A percentile compares a stretch with the other conserved stretches of the same genome.
phyloP scores from a whole-genome alignment of 345 rosid species.

The Brassica juncea region DNA sequence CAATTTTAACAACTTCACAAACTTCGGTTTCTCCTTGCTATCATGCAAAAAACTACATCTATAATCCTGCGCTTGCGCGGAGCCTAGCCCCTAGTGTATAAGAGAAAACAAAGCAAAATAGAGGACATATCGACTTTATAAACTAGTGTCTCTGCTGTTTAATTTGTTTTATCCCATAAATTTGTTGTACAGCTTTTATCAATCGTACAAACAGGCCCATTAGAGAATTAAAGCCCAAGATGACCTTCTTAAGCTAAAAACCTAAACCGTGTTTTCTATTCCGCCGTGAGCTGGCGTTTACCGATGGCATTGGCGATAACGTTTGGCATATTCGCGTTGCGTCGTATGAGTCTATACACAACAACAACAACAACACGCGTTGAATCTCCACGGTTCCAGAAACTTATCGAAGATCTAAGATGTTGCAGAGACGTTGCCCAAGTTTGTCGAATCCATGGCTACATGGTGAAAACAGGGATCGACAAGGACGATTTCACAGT shows the following conservation, averaged over 20 bases:
- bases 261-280: not conserved
- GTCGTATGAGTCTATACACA: constrained; percentile 18
- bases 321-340: constrained; percentile 15
- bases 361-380: not conserved
- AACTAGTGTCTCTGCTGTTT: no score
- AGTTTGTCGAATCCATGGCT: constrained; percentile 58
- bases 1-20: no score
- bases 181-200: no score
- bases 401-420: constrained; percentile 41
- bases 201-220: no score
- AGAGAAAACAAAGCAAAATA: no score
- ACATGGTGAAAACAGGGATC: constrained; percentile 57
- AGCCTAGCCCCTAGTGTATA: no score
- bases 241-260: not conserved
- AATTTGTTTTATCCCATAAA: no score
- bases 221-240: no score
- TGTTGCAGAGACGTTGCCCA: constrained; percentile 42
- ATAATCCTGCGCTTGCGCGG: no score
- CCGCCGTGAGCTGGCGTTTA: constrained; percentile 4
- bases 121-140: no score
- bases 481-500: constrained; percentile 50
- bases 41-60: no score
- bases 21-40: no score
- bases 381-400: constrained; percentile 20
- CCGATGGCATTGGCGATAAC: constrained; percentile 37